Evolutionary conservation across 2,329 filamentous ascomycete genomes (phyloP).

Genomic region (Nigrospora oryzae): DNA sequence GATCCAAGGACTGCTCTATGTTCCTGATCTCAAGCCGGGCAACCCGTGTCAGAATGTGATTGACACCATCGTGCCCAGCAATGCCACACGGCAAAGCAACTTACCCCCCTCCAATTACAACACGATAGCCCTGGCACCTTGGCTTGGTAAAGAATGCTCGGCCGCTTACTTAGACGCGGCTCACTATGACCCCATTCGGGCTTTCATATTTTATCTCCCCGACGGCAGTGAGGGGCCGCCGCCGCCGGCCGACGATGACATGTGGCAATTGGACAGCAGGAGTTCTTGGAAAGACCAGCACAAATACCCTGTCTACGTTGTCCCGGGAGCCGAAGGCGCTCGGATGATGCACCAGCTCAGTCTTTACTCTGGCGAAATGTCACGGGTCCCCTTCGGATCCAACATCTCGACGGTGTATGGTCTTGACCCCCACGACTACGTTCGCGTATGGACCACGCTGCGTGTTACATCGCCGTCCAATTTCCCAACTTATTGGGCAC

Average conservation of each 20-base stretch:
- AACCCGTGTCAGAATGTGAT: constrained; percentile 57
- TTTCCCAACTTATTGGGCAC: constrained; percentile 74
- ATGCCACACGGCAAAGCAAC: constrained; percentile 65
- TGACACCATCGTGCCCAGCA: constrained; percentile 59
- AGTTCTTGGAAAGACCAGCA: constrained; percentile 64
- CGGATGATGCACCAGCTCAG: constrained; percentile 64
- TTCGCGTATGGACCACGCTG: constrained; percentile 51
- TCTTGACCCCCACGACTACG: constrained; percentile 47
- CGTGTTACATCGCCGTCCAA: constrained; percentile 34
- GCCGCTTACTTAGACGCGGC: constrained; percentile 59
- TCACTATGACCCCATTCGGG: constrained; percentile 49
- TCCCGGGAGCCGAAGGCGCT: constrained; percentile 59
- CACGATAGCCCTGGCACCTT: constrained; percentile 77
- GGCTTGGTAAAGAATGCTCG: constrained; percentile 70
- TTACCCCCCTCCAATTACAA: constrained; percentile 63
- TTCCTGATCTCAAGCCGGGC: constrained; percentile 56
- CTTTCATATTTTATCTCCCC: constrained; percentile 55
- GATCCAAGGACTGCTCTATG: constrained; percentile 75
- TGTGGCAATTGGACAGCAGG: constrained; percentile 65
- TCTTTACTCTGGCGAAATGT: constrained; percentile 70
- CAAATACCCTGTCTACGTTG: constrained; percentile 73
- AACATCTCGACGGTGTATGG: constrained; percentile 47
- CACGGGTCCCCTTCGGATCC: constrained; percentile 47
- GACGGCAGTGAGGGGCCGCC: constrained; percentile 50
- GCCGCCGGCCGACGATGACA: constrained; percentile 52